A percentile compares a stretch with the other conserved stretches of the same genome.
Evolutionary conservation across 257 asterid species (phyloP).

Genomic region (Cynanchum wilfordii): DNA sequence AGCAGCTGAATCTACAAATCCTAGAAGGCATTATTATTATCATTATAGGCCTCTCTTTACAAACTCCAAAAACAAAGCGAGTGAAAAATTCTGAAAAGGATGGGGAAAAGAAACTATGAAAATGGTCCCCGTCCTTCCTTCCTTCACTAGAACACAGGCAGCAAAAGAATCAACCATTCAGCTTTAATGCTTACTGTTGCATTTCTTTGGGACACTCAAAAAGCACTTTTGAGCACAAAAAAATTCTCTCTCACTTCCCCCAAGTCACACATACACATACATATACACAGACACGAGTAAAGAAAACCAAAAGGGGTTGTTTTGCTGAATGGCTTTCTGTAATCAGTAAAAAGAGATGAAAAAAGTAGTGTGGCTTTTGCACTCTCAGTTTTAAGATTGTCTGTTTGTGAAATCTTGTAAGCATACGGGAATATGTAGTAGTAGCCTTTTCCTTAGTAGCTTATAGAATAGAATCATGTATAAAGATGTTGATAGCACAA

Average conservation of each 20-base stretch:
- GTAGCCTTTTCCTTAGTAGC: constrained; percentile 31
- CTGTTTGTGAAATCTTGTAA: constrained; percentile 38
- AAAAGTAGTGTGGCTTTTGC: constrained; percentile 57
- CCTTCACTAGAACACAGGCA: constrained; percentile 45
- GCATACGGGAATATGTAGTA: constrained; percentile 41
- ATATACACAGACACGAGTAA: constrained; percentile 10
- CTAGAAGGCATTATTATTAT: constrained; percentile 18
- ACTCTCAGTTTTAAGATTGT: constrained; percentile 55
- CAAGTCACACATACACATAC: constrained; percentile 19
- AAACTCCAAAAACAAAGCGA: constrained; percentile 35
- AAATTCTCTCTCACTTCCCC: constrained; percentile 29
- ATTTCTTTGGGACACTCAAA: constrained; percentile 78
- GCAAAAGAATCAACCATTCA: constrained; percentile 39
- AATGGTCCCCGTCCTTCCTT: constrained; percentile 45
- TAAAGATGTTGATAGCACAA: constrained; percentile 59
- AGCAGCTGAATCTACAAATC: constrained; percentile 63
- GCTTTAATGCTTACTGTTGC: constrained; percentile 54
- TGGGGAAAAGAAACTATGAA: constrained; percentile 18
- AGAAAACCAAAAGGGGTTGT: constrained; percentile 27
- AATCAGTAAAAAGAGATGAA: constrained; percentile 32
- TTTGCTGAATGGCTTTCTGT: constrained; percentile 41
- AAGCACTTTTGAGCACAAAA: constrained; percentile 37
- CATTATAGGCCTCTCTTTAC: constrained; percentile 38
- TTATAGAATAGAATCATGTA: constrained; percentile 33
- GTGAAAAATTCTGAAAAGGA: constrained; percentile 47